These are phyloP conservation scores for Penicillium aurantiogriseum DNA, from an alignment of 2,329 filamentous ascomycete species.

Conservation along the genomic window DNA sequence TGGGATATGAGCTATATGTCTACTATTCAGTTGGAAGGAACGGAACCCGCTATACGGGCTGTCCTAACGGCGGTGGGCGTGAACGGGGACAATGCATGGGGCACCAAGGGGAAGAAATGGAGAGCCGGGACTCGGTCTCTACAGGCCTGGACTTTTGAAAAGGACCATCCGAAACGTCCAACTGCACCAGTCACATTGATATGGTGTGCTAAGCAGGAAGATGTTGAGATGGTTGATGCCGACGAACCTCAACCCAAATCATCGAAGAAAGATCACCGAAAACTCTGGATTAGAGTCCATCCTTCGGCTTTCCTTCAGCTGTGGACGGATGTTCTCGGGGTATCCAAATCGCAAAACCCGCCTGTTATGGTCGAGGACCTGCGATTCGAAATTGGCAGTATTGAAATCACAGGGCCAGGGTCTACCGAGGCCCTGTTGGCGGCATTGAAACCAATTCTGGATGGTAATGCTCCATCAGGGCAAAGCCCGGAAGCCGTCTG, in stretches of 20 bases:
- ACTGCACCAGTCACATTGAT: slow-evolving; percentile 73
- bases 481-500: slow-evolving; percentile 41
- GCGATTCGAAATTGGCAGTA: slow-evolving; percentile 70
- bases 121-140: slow-evolving; percentile 59
- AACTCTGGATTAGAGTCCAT: slow-evolving; percentile 72
- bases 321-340: slow-evolving; percentile 60
- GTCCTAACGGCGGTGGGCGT: slow-evolving; percentile 67
- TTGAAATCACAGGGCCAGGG: slow-evolving; percentile 68
- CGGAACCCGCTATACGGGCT: slow-evolving; percentile 60
- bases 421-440: slow-evolving; percentile 75
- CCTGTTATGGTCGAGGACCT: slow-evolving; percentile 63
- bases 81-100: slow-evolving; percentile 59
- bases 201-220: slow-evolving; percentile 61
- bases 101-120: slow-evolving; percentile 68
- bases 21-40: slow-evolving; percentile 75
- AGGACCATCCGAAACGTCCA: slow-evolving; percentile 52
- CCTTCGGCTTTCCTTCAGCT: slow-evolving; percentile 70
- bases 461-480: slow-evolving; percentile 19
- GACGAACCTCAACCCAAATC: slow-evolving; percentile 14
- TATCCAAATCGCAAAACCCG: slow-evolving; percentile 62
- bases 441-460: slow-evolving; percentile 56
- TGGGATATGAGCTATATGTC: slow-evolving; percentile 97
- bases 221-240: slow-evolving; percentile 39
- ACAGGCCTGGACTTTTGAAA: slow-evolving; percentile 59
- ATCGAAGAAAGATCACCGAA: slow-evolving; percentile 45